A percentile compares a stretch with the other conserved stretches of the same genome.
phyloP scores from a whole-genome alignment of 1,139 yeast genomes.

The Magnusiomyces fungicola region DNA sequence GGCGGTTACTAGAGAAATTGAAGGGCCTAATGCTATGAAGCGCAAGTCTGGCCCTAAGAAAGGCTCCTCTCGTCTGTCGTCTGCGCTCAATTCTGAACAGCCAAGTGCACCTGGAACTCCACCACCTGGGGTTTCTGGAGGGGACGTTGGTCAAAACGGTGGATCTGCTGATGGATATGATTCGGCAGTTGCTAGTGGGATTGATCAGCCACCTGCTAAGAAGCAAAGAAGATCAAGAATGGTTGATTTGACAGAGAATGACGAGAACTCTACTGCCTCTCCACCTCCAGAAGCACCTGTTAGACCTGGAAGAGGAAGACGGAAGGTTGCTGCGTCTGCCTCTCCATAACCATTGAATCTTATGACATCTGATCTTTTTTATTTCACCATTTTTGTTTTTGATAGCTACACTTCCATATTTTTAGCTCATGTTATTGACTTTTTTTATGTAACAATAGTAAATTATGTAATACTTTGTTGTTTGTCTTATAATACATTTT shows the following conservation, averaged over 20 bases:
- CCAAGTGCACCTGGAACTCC: slow-evolving; percentile 2
- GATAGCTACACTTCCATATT: no score
- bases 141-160: not conserved
- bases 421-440: no score
- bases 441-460: no score
- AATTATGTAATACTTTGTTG: no score
- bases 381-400: no score
- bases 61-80: not conserved
- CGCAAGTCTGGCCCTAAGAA: slow-evolving; percentile 16
- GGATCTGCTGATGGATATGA: not conserved
- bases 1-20: slow-evolving; percentile 29
- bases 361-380: no score
- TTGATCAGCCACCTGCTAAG: not conserved
- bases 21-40: slow-evolving; percentile 24
- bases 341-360: no score
- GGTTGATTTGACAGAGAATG: not conserved
- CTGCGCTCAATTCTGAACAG: not conserved
- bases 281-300: no score
- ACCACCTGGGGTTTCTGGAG: not conserved
- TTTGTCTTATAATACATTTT: no score
- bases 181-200: not conserved
- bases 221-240: not conserved
- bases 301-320: no score
- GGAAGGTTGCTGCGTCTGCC: no score
- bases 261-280: no score